Evolutionary conservation across 169 alveolate genomes (phyloP), one percentile per base, ranked within the genome.

Genomic region (Plasmodium gonderi): DNA sequence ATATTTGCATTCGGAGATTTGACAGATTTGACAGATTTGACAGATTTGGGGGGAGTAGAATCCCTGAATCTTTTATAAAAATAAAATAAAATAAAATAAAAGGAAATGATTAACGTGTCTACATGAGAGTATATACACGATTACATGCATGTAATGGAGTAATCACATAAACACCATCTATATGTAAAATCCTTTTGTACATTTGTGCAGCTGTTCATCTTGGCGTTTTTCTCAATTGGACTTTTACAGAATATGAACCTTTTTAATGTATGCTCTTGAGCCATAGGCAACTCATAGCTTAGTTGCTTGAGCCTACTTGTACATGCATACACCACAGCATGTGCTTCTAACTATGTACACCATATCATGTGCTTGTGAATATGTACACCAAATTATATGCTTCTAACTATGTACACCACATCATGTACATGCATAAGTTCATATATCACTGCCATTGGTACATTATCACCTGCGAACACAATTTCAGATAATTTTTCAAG

Each of bases 141-240:
- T 36, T 36, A 40, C 51, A 23, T 75, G 8, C 1, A 29, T 75
- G 38, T 14, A n/a, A 7, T 4, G 6, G n/a, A 4, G n/a, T 8
- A 54, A 4, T 8, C n/a, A 54, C 6, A 31, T 29, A 14, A 31
- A 9, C 64, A 75, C 68, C 23, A 64, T 44, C 31, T 77, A 14
- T 17, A 29, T 5, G 20, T 17, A 9, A 20, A 47, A 29, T 14
- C 40, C 4, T 31, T 26, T 45, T 8, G 36, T 20, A 26, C 69
- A 17, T 20, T 12, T 64, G 0, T 68, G 72, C 77, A 82, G 92
- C 77, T 82, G 42, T 82, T 82, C 54, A 33, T 47, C 14, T 12
- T 82, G 29, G 92, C 92, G 29, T 82, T 82, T 6, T 74, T 69
- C 38, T 82, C 92, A 33, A 82, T 82, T 38, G 92, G 92, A 36